phyloP scores from a whole-genome alignment of 1,284 basidiomycete genomes.

The Ustilago tritici region DNA sequence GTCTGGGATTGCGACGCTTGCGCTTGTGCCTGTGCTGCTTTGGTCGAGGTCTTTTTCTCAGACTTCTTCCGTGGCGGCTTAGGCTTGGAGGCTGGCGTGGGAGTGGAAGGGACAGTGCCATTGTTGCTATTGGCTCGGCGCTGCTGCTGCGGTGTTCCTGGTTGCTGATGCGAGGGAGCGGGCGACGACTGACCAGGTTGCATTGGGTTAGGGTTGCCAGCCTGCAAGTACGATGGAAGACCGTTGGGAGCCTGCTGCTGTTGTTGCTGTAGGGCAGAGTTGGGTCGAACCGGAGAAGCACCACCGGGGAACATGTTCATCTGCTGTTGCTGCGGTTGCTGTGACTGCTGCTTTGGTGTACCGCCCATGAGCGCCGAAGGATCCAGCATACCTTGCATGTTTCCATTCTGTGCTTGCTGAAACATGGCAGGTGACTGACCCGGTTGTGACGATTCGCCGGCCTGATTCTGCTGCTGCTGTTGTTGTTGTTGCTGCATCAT shows the following conservation, averaged over 20 bases:
- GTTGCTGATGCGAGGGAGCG: constrained; percentile 32
- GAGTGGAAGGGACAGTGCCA: constrained; percentile 30
- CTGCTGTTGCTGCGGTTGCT: constrained; percentile 31
- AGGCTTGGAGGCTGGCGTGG: constrained; percentile 38
- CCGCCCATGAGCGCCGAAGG: constrained; percentile 43
- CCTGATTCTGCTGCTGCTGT: constrained; percentile 31
- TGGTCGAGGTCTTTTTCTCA: constrained; percentile 46
- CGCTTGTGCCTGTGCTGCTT: constrained; percentile 18
- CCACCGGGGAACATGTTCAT: constrained; percentile 32
- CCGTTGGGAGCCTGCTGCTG: constrained; percentile 42
- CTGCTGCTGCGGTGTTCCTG: constrained; percentile 41
- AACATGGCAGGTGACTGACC: constrained; percentile 35
- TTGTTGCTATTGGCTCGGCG: constrained; percentile 17
- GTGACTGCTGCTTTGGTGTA: constrained; percentile 22
- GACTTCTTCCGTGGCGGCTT: constrained; percentile 49
- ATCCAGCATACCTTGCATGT: constrained; percentile 39
- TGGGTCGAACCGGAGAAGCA: constrained; percentile 40
- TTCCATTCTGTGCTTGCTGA: constrained; percentile 32
- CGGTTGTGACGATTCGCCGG: constrained; percentile 24
- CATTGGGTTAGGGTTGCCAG: constrained; percentile 29
- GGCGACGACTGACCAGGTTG: constrained; percentile 40
- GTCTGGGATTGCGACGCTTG: constrained; percentile 41
- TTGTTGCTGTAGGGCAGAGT: constrained; percentile 34
- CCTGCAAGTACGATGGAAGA: constrained; percentile 46
- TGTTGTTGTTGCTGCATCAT: constrained; percentile 48